These are phyloP conservation scores for Dendrobium nobile DNA, from an alignment of 106 monocot genomes.

Conservation along the genomic window DNA sequence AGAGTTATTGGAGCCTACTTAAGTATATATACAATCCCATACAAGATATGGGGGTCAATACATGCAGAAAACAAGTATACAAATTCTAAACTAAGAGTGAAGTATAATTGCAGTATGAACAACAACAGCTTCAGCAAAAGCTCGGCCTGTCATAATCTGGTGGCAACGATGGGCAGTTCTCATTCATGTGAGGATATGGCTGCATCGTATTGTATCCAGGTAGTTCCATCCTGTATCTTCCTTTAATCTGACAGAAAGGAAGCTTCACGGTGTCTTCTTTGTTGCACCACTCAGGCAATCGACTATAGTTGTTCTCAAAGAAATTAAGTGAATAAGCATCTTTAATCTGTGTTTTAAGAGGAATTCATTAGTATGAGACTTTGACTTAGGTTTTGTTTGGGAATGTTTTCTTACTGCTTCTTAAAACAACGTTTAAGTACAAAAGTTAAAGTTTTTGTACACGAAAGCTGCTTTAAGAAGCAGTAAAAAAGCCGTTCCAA, in stretches of 20 bases:
- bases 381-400: background rate
- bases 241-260: constrained; percentile 87
- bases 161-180: constrained; percentile 78
- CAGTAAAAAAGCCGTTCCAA: too few relatives aligned
- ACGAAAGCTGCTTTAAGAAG: too few relatives aligned
- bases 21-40: too few relatives aligned
- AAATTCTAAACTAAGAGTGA: too few relatives aligned
- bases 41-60: too few relatives aligned
- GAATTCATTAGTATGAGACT: background rate
- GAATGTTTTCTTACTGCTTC: too few relatives aligned
- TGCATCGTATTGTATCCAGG: constrained; percentile 72
- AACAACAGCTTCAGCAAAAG: constrained; percentile 29
- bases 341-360: constrained; percentile 53
- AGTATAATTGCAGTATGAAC: too few relatives aligned
- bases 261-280: constrained; percentile 63
- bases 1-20: too few relatives aligned
- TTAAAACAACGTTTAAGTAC: too few relatives aligned
- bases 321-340: constrained; percentile 90
- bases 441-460: too few relatives aligned
- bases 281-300: constrained; percentile 89
- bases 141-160: constrained; percentile 48
- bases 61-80: too few relatives aligned
- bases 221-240: constrained; percentile 79
- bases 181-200: constrained; percentile 90
- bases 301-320: constrained; percentile 61